Evolutionary conservation across 2,329 filamentous ascomycete species (phyloP).

Genomic region (Penicillium janthinellum): DNA sequence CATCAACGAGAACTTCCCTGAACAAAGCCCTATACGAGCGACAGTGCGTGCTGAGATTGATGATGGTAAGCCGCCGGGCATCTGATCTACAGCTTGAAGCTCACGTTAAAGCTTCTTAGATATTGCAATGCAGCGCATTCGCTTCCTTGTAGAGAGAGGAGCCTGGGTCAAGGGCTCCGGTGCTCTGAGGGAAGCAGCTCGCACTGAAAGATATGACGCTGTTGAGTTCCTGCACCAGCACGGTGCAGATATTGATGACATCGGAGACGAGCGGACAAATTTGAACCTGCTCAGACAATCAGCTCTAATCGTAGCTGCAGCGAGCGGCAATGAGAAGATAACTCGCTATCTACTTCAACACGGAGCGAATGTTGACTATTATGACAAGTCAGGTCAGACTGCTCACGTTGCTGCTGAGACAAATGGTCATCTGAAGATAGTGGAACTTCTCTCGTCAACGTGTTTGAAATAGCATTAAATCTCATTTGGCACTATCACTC

Average conservation of each 20-base stretch:
- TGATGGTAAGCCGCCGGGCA: background rate
- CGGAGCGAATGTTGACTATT: background rate
- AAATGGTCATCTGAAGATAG: background rate
- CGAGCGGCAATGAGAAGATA: background rate
- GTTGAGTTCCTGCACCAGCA: background rate
- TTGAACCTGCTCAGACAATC: background rate
- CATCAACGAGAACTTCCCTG: background rate
- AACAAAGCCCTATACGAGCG: background rate
- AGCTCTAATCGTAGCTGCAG: background rate
- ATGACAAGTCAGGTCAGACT: background rate
- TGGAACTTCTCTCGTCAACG: background rate
- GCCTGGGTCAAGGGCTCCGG: background rate
- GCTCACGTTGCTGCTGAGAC: background rate
- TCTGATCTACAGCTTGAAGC: background rate
- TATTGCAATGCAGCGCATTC: background rate
- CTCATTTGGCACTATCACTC: too few species aligned
- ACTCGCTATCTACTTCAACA: background rate
- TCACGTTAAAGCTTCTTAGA: background rate
- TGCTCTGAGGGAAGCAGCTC: background rate
- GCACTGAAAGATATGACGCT: background rate
- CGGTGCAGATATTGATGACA: background rate
- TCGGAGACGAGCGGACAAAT: background rate
- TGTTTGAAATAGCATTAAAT: background rate
- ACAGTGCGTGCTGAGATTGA: background rate
- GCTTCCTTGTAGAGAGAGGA: background rate